Conservation (phyloP, 306 rosid genomes). For the Amphicarpaea edgeworthii region DNA sequence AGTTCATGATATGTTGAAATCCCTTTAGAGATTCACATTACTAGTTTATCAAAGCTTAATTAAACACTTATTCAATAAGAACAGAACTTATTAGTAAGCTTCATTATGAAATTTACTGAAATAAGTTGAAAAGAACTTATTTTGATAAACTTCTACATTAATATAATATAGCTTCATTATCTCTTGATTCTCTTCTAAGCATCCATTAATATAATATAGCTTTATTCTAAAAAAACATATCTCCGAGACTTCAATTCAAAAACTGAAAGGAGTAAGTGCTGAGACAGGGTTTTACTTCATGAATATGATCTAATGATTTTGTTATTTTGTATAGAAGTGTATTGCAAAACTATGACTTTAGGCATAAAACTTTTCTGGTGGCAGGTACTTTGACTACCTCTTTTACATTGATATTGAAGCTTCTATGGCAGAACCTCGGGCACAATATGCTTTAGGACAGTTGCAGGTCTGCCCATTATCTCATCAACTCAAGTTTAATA, state of each 20-base stretch:
- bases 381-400: conserved; percentile 89
- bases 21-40: conserved; percentile 11
- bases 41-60: not conserved
- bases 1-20: conserved; percentile 33
- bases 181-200: not conserved
- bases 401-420: conserved; percentile 92
- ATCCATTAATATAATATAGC: not conserved
- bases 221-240: conserved; percentile 15
- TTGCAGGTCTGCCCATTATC: conserved; percentile 67
- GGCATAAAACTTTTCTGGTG: conserved; percentile 40
- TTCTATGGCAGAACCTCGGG: conserved; percentile 87
- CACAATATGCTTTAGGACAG: conserved; percentile 79
- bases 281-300: not conserved
- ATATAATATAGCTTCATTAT: not conserved
- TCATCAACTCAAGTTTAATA: conserved; percentile 26
- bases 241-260: conserved; percentile 28
- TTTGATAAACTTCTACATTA: not conserved
- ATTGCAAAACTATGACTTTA: conserved; percentile 7
- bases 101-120: not conserved
- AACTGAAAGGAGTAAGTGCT: not conserved
- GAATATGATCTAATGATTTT: conserved; percentile 10
- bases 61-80: no score
- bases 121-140: not conserved
- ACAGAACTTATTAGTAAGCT: not conserved
- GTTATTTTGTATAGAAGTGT: conserved; percentile 30